Evolutionary conservation across 78 protist genomes (phyloP).

Genomic region (Dictyostelium purpureum): DNA sequence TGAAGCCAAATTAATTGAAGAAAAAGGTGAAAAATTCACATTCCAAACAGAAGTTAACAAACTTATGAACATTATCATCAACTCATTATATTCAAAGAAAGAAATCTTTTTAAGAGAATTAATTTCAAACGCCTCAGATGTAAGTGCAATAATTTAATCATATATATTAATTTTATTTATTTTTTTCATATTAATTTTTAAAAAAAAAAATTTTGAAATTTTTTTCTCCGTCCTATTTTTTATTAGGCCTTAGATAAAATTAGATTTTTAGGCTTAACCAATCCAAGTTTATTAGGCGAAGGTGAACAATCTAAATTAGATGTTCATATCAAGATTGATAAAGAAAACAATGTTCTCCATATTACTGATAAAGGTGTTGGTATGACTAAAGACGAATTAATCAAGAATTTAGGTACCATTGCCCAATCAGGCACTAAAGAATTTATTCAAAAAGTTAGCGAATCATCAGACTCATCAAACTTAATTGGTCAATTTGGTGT

Average conservation of each 20-base stretch:
- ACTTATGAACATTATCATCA: constrained; percentile 97
- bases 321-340: constrained; percentile 93
- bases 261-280: constrained; percentile 95
- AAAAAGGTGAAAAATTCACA: constrained; percentile 20
- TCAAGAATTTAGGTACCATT: constrained; percentile 96
- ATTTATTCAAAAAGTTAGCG: constrained; percentile 50
- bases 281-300: constrained; percentile 84
- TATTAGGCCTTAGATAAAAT: constrained; percentile 86
- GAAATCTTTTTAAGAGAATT: constrained; percentile 99
- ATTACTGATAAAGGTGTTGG: constrained; percentile 99
- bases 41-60: constrained; percentile 98
- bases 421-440: constrained; percentile 97
- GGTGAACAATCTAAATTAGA: constrained; percentile 94
- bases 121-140: constrained; percentile 98
- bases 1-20: constrained; percentile 8
- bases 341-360: constrained; percentile 87
- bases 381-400: constrained; percentile 97
- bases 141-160: not conserved
- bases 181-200: no score
- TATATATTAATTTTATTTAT: not conserved
- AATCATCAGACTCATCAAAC: constrained; percentile 35
- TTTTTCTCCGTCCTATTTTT: not conserved
- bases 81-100: constrained; percentile 98
- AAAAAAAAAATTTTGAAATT: constrained; percentile 22
- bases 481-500: constrained; percentile 99